Conservation (phyloP, 2,329 filamentous ascomycete species). For the Colletotrichum musicola region DNA sequence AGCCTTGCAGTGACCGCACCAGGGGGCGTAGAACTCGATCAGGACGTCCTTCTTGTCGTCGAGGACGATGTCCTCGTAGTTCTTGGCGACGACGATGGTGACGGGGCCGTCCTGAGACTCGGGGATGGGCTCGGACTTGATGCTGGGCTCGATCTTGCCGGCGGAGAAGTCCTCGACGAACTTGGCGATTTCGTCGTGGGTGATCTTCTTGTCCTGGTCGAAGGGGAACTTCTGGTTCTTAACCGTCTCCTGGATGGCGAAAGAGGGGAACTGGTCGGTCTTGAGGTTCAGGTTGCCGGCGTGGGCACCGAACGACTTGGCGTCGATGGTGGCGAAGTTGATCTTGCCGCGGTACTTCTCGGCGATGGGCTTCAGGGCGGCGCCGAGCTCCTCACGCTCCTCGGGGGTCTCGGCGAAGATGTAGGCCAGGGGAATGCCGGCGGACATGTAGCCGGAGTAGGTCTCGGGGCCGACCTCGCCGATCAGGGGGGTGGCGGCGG, state of each 20-base stretch:
- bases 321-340: constrained; percentile 98
- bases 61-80: constrained; percentile 90
- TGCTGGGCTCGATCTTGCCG: constrained; percentile 93
- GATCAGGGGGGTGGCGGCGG: constrained; percentile 87
- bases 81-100: constrained; percentile 90
- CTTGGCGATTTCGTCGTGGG: constrained; percentile 75
- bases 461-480: constrained; percentile 98
- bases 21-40: constrained; percentile 98
- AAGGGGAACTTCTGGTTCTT: constrained; percentile 99
- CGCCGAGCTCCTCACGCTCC: constrained; percentile 84
- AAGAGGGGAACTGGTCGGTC: constrained; percentile 93
- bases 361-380: constrained; percentile 85
- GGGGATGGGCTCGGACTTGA: constrained; percentile 98
- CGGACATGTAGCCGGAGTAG: constrained; percentile 90
- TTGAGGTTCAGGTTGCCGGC: constrained; percentile 97
- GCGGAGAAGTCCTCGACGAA: constrained; percentile 89
- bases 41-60: constrained; percentile 97
- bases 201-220: constrained; percentile 85
- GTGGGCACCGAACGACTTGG: constrained; percentile 93
- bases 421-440: constrained; percentile 93
- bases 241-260: constrained; percentile 94
- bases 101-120: constrained; percentile 93
- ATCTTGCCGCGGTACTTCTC: constrained; percentile 93
- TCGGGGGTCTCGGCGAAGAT: constrained; percentile 95
- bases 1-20: constrained; percentile 99